Percentiles rank a stretch among this genome's conserved stretches.
phyloP scores from a whole-genome alignment of 345 rosid species.

The Gossypioides kirkii region DNA sequence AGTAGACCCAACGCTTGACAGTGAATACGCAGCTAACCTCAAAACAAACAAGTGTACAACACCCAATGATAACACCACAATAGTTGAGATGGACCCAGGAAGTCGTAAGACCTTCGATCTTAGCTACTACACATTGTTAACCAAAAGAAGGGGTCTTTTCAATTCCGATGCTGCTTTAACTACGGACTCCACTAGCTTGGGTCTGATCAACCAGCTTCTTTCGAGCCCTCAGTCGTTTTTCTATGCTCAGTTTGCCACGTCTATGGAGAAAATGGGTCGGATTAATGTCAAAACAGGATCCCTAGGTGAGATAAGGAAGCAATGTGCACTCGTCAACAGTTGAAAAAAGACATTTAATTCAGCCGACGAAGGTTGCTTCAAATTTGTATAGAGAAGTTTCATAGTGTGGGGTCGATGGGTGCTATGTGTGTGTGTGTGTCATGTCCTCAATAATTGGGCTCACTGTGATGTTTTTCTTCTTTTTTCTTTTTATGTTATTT shows the following conservation, averaged over 20 bases:
- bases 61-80: constrained; percentile 51
- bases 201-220: constrained; percentile 41
- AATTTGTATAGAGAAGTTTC: not conserved
- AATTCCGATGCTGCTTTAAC: constrained; percentile 73
- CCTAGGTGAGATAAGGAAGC: constrained; percentile 63
- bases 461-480: not conserved
- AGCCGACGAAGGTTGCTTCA: not conserved
- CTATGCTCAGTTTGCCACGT: constrained; percentile 53
- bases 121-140: constrained; percentile 45
- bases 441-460: constrained; percentile 9
- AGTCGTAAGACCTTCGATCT: constrained; percentile 70
- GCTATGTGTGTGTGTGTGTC: not conserved
- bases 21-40: constrained; percentile 61
- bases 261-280: constrained; percentile 84
- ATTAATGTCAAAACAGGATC: constrained; percentile 65
- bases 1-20: constrained; percentile 64
- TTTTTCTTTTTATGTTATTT: not conserved
- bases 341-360: not conserved
- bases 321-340: constrained; percentile 59
- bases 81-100: constrained; percentile 81
- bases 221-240: constrained; percentile 44
- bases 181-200: constrained; percentile 42
- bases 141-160: constrained; percentile 68
- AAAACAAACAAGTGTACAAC: constrained; percentile 66
- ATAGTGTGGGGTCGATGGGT: not conserved